Base-by-base conservation (phyloP, 2,329 filamentous ascomycete species). In the Aspergillus eucalypticola region DNA sequence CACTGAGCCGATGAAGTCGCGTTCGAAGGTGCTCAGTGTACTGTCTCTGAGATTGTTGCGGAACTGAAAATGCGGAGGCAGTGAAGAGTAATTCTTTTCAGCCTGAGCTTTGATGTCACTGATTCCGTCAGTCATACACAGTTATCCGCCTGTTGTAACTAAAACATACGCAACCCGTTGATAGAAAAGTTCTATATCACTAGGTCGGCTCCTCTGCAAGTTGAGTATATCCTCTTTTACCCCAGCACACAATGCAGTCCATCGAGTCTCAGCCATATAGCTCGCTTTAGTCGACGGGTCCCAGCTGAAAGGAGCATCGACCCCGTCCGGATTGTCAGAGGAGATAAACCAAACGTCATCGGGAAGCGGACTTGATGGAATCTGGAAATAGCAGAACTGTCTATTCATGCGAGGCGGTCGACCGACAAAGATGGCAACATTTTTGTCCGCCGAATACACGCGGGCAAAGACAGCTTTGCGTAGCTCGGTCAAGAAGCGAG, bases 381-480 rank as follows among this genome's bases (percentile, higher is more conserved):
- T 19, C 50, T 77, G 67, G 13, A 80, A 74, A 35, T 71, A 66
- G 56, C 78, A 80, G 56, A 76, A 80, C 3, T 72, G 71, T 32
- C 74, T 72, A 25, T 71, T 71, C 54, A 82, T 77, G 3, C 80
- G 73, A 2, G 79, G 78, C 1, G 81, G 80, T 1, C 81, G 75
- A 5, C 81, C 80, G 13, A 82, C 73, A 50, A 82, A 82, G 3
- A 82, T 77, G 0, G 78, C 76, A 8, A 82, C 69, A 21, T 78
- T 81, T 62, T 81, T 82, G 63, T 82, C 81, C 0, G 76, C 76
- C 0, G 78, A 77, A 62, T 80, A 82, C 3, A 75, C 72, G 2
- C 76, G 69, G 2, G 76, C 76, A 60, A 81, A 80, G 0, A 73
- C 73, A 0, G 71, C 67, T 56, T 75, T 73, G 6, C 79, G 71